phyloP scores from a whole-genome alignment of 1,284 basidiomycete genomes.

The Rhizoctonia solani region DNA sequence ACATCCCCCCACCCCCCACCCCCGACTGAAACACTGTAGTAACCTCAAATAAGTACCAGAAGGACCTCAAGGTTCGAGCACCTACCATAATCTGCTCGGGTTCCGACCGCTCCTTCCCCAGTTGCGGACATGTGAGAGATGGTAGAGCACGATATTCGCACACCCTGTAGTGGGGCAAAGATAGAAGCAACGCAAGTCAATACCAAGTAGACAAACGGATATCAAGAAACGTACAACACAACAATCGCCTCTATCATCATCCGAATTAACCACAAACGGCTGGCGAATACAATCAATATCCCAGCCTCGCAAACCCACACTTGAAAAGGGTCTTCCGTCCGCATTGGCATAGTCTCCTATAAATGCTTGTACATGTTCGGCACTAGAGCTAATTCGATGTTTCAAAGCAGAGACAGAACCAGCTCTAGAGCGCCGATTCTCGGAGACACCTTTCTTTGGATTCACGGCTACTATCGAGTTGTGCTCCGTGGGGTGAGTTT shows the following conservation, averaged over 20 bases:
- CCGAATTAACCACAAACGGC: slow-evolving; percentile 14
- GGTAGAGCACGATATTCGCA: slow-evolving; percentile 28
- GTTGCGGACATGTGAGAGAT: slow-evolving; percentile 29
- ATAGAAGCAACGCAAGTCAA: no score
- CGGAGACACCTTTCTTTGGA: slow-evolving; percentile 17
- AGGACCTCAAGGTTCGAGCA: not conserved
- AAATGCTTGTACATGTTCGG: slow-evolving; percentile 19
- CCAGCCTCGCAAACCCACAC: slow-evolving; percentile 9
- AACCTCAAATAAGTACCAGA: not conserved
- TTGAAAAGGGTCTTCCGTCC: slow-evolving; percentile 5
- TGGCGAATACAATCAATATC: slow-evolving; percentile 25
- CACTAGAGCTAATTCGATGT: not conserved
- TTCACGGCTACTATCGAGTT: slow-evolving; percentile 12
- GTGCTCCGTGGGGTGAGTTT: slow-evolving; percentile 25
- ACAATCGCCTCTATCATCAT: slow-evolving; percentile 24
- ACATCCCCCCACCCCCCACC: no score
- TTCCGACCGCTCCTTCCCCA: slow-evolving; percentile 12
- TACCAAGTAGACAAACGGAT: no score
- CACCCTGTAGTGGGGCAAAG: no score
- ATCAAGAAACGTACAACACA: slow-evolving; percentile 16
- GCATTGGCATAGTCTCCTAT: not conserved
- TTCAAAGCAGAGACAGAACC: not conserved
- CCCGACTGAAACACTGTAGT: no score
- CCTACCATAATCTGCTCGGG: not conserved
- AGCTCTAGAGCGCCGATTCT: slow-evolving; percentile 1